Conservation (phyloP, 2,329 filamentous ascomycete genomes). For the Neocatenulostroma microsporum region DNA sequence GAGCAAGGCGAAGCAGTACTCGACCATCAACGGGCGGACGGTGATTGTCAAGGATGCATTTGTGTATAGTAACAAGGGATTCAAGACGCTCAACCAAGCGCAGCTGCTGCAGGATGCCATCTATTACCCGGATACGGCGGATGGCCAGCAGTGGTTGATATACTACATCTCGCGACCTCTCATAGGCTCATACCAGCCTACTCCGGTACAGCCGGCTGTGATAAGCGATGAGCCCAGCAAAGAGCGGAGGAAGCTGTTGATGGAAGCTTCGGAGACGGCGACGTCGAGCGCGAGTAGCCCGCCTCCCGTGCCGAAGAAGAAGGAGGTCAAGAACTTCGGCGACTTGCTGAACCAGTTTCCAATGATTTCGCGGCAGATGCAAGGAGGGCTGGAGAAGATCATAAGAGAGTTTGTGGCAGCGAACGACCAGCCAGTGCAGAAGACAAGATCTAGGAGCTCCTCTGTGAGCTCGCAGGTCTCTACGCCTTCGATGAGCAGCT, state of each 20-base stretch:
- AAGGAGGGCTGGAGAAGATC: slow-evolving; percentile 76
- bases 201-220: slow-evolving; percentile 60
- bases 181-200: slow-evolving; percentile 72
- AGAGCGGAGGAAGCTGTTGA: slow-evolving; percentile 25
- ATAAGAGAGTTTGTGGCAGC: slow-evolving; percentile 84
- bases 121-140: slow-evolving; percentile 82
- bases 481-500: slow-evolving; percentile 26
- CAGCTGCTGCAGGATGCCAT: slow-evolving; percentile 75
- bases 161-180: slow-evolving; percentile 92
- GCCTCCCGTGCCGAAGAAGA: slow-evolving; percentile 58
- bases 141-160: slow-evolving; percentile 87
- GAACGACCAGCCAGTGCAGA: slow-evolving; percentile 73
- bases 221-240: slow-evolving; percentile 29
- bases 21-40: slow-evolving; percentile 84
- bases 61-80: slow-evolving; percentile 98
- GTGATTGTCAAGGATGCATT: slow-evolving; percentile 90
- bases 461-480: slow-evolving; percentile 30
- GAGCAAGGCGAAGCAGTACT: slow-evolving; percentile 89
- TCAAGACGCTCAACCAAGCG: slow-evolving; percentile 84
- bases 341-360: slow-evolving; percentile 88
- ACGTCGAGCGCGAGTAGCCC: slow-evolving; percentile 15
- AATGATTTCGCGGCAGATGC: slow-evolving; percentile 94
- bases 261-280: slow-evolving; percentile 20
- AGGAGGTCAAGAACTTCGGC: slow-evolving; percentile 83
- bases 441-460: slow-evolving; percentile 26